Base-by-base conservation (phyloP, 345 rosid species). In the Pistacia vera region DNA sequence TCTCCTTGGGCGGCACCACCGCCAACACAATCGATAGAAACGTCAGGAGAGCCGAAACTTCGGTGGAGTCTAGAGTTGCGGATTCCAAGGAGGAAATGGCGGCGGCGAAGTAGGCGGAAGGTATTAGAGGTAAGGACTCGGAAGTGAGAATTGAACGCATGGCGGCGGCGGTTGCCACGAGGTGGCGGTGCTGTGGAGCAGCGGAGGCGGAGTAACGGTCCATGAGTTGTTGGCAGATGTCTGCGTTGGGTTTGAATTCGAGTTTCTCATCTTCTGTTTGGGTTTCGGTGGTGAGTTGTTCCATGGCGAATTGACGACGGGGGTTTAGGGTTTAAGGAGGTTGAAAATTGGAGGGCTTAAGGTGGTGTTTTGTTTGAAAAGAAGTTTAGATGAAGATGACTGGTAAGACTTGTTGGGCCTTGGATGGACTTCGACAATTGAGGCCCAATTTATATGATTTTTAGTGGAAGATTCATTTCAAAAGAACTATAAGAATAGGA, bases 131-230 rank as follows among this genome's bases (percentile, higher is more conserved):
- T 10, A 88, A 86, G 46, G 88, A 85, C 72, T 91, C 97, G 5
- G 95, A 71, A 35, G 84, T 69, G 77, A 96, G 97, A 11, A 93
- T 91, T 38, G 99, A 90, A 66, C 97, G 97, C 84, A 92, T 88
- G 25, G 99, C 92, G 56, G 88, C 95, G 48, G 97, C 92, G 33
- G 96, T 87, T 71, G 98, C 98, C 56, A 93, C 81, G 59, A 95
- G 95, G 82, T 95, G 98, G 73, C 94, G 89, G 80, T 93, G 97
- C 75, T 96, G 98, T 0, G 89, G 81, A 57, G 99, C 98, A 1
- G 97, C 81, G 49, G 97, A 96, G 52, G 90, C 80, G 59, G 95
- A 84, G 65, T 96, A 96, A 33, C 99, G 98, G 80, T 90, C 92
- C 88, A 96, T 87, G 63, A 96, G 93, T 69, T 92, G 97, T 68